Base-by-base conservation (phyloP, 257 asterid species). In the Nicotiana tabacum region DNA sequence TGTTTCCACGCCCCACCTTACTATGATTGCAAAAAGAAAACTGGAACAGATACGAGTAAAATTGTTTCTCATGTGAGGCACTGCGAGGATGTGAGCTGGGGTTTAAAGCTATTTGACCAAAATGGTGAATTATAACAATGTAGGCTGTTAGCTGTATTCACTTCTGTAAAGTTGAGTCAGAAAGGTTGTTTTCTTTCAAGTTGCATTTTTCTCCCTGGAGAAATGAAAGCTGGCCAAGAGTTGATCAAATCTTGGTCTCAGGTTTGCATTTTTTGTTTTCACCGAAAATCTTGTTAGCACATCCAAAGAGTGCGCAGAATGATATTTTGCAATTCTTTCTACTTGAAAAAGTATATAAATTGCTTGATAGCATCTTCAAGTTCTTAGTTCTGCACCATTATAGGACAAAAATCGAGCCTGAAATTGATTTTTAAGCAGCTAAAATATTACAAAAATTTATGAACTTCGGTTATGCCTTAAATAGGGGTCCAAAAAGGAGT, bases 51-150 rank as follows among this genome's bases (percentile, higher is more conserved):
- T 82, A 85, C 91, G 0, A 91, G 93, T n/a, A 82, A 64, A 21
- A 29, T 90, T 39, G 91, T 91, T 70, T 90, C 95, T 62, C 92
- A 90, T 82, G 91, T 94, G 18, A 88, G 86, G 88, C 92, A 89
- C 76, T 92, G 97, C 80, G 96, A 92, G 87, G 97, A 94, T 58
- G 88, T 87, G 90, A 87, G 88, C 79, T 90, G 93, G 92, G 98
- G 98, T 7, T 88, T 92, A 12, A 94, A 92, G 91, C 86, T 94
- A 79, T 80, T 86, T 83, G 88, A 83, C 16, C 66, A 67, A 7
- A 79, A 82, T 66, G n/a, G 67, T 53, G 81, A 83, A 51, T 70
- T 60, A 51, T 80, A 82, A 60, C 66, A 18, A 18, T 48, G 66
- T 82, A 46, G 29, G 57, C 15, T 74, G 39, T 74, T 6, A 61